A percentile compares a stretch with the other conserved stretches of the same genome.
Conservation (phyloP, 176 grass and related monocot species). For the Carex parvula region DNA sequence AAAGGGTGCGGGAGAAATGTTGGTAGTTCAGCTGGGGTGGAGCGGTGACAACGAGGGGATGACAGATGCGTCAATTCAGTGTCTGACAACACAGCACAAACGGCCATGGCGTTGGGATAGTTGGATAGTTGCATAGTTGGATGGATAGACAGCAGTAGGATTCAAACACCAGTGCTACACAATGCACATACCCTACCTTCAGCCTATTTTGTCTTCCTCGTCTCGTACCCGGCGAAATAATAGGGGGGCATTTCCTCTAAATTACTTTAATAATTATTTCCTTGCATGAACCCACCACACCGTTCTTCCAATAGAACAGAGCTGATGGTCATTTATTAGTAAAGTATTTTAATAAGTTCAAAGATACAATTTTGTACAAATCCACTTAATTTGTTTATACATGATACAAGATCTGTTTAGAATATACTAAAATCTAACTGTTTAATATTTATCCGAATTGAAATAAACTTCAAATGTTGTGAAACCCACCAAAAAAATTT, state of each 20-base stretch:
- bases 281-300: neutral
- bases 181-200: neutral
- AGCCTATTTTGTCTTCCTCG: constrained; percentile 20
- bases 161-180: neutral
- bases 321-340: too few species aligned
- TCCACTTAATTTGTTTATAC: neutral
- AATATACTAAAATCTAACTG: too few species aligned
- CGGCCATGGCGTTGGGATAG: neutral
- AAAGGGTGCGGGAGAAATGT: neutral
- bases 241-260: constrained; percentile 10
- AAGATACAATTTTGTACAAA: too few species aligned
- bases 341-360: too few species aligned
- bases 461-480: too few species aligned
- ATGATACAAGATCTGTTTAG: neutral
- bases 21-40: neutral
- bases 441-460: too few species aligned
- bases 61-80: constrained; percentile 17
- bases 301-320: neutral
- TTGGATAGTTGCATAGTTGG: neutral
- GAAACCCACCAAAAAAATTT: too few species aligned
- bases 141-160: neutral
- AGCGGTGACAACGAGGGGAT: constrained; percentile 24
- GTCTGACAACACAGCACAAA: constrained; percentile 10
- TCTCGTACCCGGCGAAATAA: constrained; percentile 23
- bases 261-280: neutral